phyloP scores from a whole-genome alignment of 257 asterid genomes.

The Penstemon davidsonii region DNA sequence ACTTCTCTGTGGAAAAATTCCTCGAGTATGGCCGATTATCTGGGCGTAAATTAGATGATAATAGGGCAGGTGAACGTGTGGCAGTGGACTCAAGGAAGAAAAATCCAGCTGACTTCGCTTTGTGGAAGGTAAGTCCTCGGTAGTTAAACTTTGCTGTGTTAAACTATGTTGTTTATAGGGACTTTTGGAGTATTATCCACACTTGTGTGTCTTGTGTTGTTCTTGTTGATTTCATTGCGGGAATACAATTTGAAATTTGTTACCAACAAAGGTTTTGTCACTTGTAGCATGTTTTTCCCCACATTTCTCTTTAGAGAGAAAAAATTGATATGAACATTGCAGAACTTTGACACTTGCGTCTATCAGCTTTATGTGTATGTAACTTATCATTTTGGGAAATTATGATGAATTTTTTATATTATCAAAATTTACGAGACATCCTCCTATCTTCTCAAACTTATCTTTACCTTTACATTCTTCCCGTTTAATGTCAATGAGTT shows the following conservation, averaged over 20 bases:
- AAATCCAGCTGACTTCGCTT: conserved; percentile 94
- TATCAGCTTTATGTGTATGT: conserved; percentile 11
- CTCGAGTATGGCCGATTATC: conserved; percentile 87
- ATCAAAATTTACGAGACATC: background rate
- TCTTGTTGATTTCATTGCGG: conserved; percentile 11
- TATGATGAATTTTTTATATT: background rate
- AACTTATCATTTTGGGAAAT: conserved; percentile 8
- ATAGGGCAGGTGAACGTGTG: conserved; percentile 93
- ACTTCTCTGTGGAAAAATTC: conserved; percentile 87
- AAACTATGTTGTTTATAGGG: background rate
- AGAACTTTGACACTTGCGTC: background rate
- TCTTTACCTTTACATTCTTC: conserved; percentile 1
- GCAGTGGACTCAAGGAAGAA: conserved; percentile 88
- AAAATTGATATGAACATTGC: conserved; percentile 8
- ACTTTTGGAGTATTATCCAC: conserved; percentile 2
- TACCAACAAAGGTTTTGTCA: background rate
- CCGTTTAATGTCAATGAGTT: conserved; percentile 5
- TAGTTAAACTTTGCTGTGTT: background rate
- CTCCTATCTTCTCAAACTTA: background rate
- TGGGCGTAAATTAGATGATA: conserved; percentile 90
- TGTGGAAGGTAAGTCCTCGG: conserved; percentile 80
- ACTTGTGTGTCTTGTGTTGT: background rate
- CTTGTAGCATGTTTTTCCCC: conserved; percentile 8
- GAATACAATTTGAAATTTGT: background rate
- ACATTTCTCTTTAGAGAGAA: background rate